Conservation (phyloP, 768 basidiomycete species). For the Macrocybe gigantea region DNA sequence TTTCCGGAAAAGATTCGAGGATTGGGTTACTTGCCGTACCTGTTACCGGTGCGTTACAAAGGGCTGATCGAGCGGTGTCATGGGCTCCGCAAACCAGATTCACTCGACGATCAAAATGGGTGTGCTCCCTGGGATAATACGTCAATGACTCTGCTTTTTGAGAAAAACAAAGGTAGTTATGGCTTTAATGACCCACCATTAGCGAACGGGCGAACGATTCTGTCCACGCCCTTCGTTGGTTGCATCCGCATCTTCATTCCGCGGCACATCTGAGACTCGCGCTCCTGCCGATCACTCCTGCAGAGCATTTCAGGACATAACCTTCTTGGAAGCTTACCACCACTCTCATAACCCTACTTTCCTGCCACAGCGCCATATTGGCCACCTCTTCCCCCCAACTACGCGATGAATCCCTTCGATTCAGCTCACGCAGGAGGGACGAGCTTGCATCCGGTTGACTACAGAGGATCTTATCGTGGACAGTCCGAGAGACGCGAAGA, state of each 20-base stretch:
- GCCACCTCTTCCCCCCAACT: slow-evolving; percentile 8
- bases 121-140: slow-evolving; percentile 39
- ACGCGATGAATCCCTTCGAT: slow-evolving; percentile 24
- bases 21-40: slow-evolving; percentile 37
- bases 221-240: slow-evolving; percentile 26
- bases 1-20: slow-evolving; percentile 44
- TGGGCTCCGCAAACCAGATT: slow-evolving; percentile 40
- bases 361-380: slow-evolving; percentile 9
- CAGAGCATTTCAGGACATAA: slow-evolving; percentile 16
- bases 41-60: slow-evolving; percentile 37
- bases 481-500: slow-evolving; percentile 32
- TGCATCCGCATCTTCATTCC: slow-evolving; percentile 38
- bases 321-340: slow-evolving; percentile 17
- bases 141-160: slow-evolving; percentile 32
- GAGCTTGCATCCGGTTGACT: slow-evolving; percentile 20
- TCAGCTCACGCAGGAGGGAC: slow-evolving; percentile 12
- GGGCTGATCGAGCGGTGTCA: slow-evolving; percentile 39
- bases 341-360: slow-evolving; percentile 10
- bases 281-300: slow-evolving; percentile 34
- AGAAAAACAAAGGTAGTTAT: slow-evolving; percentile 30
- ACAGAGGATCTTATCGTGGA: slow-evolving; percentile 17
- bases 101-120: slow-evolving; percentile 35
- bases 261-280: slow-evolving; percentile 40
- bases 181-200: slow-evolving; percentile 20
- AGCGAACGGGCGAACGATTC: slow-evolving; percentile 27